These are phyloP conservation scores for Pythium phragmiticola DNA, from an alignment of 352 stramenopile species.

Conservation along the genomic window DNA sequence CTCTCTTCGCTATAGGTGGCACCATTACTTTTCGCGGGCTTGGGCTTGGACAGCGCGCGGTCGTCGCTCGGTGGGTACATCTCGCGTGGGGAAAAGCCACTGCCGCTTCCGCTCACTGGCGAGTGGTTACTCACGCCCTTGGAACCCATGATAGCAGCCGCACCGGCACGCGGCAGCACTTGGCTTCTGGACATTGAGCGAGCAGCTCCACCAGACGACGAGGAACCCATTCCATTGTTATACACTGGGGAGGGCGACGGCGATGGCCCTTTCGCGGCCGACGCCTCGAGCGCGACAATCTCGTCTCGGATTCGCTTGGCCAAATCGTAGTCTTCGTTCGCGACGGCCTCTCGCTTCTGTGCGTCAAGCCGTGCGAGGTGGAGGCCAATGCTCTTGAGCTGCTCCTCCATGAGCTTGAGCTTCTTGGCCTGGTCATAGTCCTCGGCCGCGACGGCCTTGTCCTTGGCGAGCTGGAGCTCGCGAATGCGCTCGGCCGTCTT, in stretches of 20 bases:
- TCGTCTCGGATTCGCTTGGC: slow-evolving; percentile 91
- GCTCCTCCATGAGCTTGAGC: slow-evolving; percentile 83
- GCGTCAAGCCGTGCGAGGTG: slow-evolving; percentile 85
- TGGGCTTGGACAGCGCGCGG: slow-evolving; percentile 4
- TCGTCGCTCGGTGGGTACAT: slow-evolving; percentile 57
- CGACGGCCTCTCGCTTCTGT: slow-evolving; percentile 87
- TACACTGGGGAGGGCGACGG: slow-evolving; percentile 23
- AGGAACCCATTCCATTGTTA: slow-evolving; percentile 5
- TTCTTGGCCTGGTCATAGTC: slow-evolving; percentile 90
- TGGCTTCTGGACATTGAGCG: slow-evolving; percentile 34
- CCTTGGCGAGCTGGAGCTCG: slow-evolving; percentile 86
- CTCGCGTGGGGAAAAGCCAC: slow-evolving; percentile 58
- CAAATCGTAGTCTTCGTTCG: slow-evolving; percentile 91
- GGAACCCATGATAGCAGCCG: slow-evolving; percentile 31
- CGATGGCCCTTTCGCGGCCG: slow-evolving; percentile 22
- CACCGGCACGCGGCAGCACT: slow-evolving; percentile 42
- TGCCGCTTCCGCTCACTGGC: slow-evolving; percentile 27
- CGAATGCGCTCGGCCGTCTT: slow-evolving; percentile 86
- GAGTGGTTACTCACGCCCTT: slow-evolving; percentile 24
- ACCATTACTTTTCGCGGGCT: slow-evolving; percentile 8
- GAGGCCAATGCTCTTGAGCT: slow-evolving; percentile 88
- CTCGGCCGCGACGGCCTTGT: slow-evolving; percentile 82
- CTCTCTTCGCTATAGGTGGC: slow-evolving; percentile 20
- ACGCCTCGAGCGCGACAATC: slow-evolving; percentile 68
- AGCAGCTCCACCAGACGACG: neutral